A percentile compares a stretch with the other conserved stretches of the same genome.
Evolutionary conservation across 495 filamentous ascomycete species (phyloP).

Genomic region (Umbilicaria muhlenbergii): DNA sequence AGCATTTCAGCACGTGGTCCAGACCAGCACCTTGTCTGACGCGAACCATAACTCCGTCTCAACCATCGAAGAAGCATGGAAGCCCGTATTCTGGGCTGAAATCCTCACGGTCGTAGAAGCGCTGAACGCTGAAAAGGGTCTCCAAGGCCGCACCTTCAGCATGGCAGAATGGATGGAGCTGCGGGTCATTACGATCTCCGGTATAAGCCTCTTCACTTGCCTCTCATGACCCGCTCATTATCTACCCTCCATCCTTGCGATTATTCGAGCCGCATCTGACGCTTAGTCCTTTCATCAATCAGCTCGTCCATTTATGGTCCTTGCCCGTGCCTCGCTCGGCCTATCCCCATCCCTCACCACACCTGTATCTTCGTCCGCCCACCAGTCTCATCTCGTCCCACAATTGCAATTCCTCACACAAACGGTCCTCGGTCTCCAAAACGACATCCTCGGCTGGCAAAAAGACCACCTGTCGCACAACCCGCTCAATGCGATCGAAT

Average conservation of each 20-base stretch:
- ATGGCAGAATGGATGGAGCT: conserved; percentile 6
- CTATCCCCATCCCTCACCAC: too few species aligned
- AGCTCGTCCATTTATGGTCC: too few species aligned
- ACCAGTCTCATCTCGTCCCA: background rate
- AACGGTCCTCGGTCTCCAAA: conserved; percentile 7
- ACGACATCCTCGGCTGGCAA: conserved; percentile 10
- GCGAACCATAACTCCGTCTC: background rate
- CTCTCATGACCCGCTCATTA: too few species aligned
- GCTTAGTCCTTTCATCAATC: too few species aligned
- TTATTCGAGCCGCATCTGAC: too few species aligned
- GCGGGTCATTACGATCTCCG: conserved; percentile 7
- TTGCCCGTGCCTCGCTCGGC: too few species aligned
- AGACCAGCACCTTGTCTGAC: background rate
- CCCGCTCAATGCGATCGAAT: conserved; percentile 4
- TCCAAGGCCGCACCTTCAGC: conserved; percentile 2
- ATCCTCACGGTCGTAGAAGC: conserved; percentile 4
- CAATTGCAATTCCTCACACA: conserved; percentile 1
- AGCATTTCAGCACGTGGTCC: background rate
- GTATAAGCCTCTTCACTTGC: background rate
- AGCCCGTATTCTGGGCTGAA: conserved; percentile 6
- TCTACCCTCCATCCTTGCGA: too few species aligned
- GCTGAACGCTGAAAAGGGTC: conserved; percentile 5
- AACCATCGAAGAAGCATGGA: conserved; percentile 4
- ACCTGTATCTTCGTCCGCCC: background rate
- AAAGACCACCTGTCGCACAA: conserved; percentile 2